phyloP scores from a whole-genome alignment of 1,284 basidiomycete genomes.

The Rhodotorula mucilaginosa region DNA sequence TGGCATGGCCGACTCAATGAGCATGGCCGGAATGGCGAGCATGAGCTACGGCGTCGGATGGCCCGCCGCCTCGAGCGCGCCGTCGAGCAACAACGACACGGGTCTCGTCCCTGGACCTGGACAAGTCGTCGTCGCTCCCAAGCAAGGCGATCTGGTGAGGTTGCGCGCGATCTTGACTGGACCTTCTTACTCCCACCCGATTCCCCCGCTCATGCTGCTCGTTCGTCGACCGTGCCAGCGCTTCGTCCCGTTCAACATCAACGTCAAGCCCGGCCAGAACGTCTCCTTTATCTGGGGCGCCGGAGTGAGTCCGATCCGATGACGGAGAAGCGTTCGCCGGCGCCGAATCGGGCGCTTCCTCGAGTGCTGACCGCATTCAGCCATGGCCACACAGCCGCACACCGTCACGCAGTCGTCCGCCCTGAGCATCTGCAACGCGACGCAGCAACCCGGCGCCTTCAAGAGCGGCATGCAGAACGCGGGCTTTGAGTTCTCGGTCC shows the following conservation, averaged over 20 bases:
- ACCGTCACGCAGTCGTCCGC: conserved; percentile 37
- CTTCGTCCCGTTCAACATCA: conserved; percentile 37
- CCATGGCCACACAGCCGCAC: conserved; percentile 12
- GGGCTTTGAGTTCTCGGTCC: conserved; percentile 17
- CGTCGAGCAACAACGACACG: not conserved
- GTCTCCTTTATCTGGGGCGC: conserved; percentile 34
- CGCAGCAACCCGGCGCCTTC: conserved; percentile 21
- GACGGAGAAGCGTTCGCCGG: too few relatives aligned
- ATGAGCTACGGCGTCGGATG: not conserved
- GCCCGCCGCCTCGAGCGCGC: not conserved
- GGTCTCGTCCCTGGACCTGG: conserved; percentile 16
- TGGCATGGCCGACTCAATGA: not conserved
- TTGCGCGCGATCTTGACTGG: not conserved
- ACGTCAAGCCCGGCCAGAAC: conserved; percentile 9
- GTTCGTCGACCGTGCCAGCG: conserved; percentile 4
- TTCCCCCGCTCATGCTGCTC: not conserved
- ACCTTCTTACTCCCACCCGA: not conserved
- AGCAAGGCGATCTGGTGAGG: conserved; percentile 30
- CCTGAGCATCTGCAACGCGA: conserved; percentile 30
- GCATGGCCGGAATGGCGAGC: not conserved
- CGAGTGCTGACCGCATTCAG: not conserved
- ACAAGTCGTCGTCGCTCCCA: conserved; percentile 39
- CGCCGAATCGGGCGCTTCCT: too few relatives aligned
- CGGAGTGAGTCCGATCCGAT: not conserved
- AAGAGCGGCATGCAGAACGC: conserved; percentile 30